phyloP scores from a whole-genome alignment of 2,329 filamentous ascomycete species.

The Seiridium cupressi region DNA sequence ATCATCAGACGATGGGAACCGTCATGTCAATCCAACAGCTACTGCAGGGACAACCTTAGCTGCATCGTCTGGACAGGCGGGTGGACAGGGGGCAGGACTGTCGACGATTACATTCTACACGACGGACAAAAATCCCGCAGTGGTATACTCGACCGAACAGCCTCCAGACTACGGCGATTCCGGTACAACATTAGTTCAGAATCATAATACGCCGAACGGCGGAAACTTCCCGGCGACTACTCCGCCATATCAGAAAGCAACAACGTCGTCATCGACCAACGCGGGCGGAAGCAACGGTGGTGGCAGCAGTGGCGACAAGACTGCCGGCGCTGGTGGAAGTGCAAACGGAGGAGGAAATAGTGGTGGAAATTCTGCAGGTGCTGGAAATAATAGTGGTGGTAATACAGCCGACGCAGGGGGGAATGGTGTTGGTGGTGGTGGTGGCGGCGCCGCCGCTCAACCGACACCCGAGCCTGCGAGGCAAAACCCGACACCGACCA shows the following conservation, averaged over 20 bases:
- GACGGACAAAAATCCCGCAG: conserved; percentile 54
- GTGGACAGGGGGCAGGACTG: not conserved
- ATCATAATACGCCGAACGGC: not conserved
- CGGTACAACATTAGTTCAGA: conserved; percentile 13
- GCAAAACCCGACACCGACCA: conserved; percentile 1
- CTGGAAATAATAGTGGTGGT: not conserved
- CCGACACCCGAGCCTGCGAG: not conserved
- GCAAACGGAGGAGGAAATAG: not conserved
- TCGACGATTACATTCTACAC: conserved; percentile 44
- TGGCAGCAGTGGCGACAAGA: not conserved
- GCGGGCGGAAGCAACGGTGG: not conserved
- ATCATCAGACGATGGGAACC: not conserved
- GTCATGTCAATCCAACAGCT: not conserved
- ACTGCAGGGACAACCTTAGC: conserved; percentile 7
- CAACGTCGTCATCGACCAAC: not conserved
- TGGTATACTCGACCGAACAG: conserved; percentile 39
- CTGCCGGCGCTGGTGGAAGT: not conserved
- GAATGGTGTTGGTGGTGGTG: not conserved
- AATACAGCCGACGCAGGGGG: not conserved
- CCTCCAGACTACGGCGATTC: conserved; percentile 37
- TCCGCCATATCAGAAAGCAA: conserved; percentile 18
- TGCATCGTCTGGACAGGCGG: conserved; percentile 13
- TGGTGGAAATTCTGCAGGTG: not conserved
- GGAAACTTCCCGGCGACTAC: conserved; percentile 1
- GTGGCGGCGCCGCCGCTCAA: not conserved